Evolutionary conservation across 2,329 filamentous ascomycete genomes (phyloP).

Genomic region (Golovinomyces cichoracearum): DNA sequence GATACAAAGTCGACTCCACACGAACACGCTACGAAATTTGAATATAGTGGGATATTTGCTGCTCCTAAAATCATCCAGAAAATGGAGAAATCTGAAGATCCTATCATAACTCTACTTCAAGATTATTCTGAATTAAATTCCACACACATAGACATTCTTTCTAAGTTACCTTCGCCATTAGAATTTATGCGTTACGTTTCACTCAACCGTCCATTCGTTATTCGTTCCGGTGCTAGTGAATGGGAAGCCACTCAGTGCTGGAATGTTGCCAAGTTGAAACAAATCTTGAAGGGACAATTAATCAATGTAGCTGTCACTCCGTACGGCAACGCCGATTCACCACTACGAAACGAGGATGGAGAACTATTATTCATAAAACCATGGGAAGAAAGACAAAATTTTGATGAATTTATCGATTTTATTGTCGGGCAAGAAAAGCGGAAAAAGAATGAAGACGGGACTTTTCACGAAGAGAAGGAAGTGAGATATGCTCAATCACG

Average conservation of each 20-base stretch:
- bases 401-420: slow-evolving; percentile 34
- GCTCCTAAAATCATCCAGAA: too few relatives aligned
- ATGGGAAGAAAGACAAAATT: slow-evolving; percentile 36
- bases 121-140: slow-evolving; percentile 52
- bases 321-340: slow-evolving; percentile 22
- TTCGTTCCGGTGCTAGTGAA: slow-evolving; percentile 31
- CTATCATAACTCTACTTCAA: slow-evolving; percentile 24
- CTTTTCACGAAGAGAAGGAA: slow-evolving; percentile 13
- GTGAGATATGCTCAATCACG: slow-evolving; percentile 53
- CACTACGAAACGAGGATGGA: slow-evolving; percentile 17
- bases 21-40: too few relatives aligned
- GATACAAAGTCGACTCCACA: too few relatives aligned
- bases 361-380: slow-evolving; percentile 41
- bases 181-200: slow-evolving; percentile 60
- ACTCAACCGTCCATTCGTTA: slow-evolving; percentile 47
- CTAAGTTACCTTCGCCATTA: slow-evolving; percentile 41
- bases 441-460: neutral
- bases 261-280: slow-evolving; percentile 32
- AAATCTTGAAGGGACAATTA: slow-evolving; percentile 25
- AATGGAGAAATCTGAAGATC: neutral
- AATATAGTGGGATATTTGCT: too few relatives aligned
- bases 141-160: slow-evolving; percentile 30
- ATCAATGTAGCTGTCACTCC: slow-evolving; percentile 65
- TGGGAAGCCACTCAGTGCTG: slow-evolving; percentile 40
- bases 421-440: slow-evolving; percentile 29